These are phyloP conservation scores for Psilocybe cubensis DNA, from an alignment of 768 basidiomycete species.

Conservation along the genomic window DNA sequence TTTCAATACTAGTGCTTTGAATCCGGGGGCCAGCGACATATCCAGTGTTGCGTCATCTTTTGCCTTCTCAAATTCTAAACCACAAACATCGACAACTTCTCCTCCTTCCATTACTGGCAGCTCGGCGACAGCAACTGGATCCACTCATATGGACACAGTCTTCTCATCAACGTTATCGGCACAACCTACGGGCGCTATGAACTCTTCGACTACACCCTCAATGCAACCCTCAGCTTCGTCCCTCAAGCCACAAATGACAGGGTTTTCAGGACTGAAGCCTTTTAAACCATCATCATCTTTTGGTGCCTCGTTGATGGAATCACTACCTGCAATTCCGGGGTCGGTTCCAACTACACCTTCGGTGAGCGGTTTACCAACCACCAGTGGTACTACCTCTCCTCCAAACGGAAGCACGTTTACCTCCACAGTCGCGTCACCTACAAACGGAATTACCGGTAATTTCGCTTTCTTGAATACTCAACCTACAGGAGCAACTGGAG, in stretches of 20 bases:
- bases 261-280: slow-evolving; percentile 67
- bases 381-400: slow-evolving; percentile 17
- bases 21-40: slow-evolving; percentile 56
- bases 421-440: slow-evolving; percentile 11
- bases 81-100: slow-evolving; percentile 8
- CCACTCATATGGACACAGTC: slow-evolving; percentile 49
- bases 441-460: slow-evolving; percentile 4
- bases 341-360: slow-evolving; percentile 54
- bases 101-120: slow-evolving; percentile 15
- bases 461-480: slow-evolving; percentile 38
- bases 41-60: slow-evolving; percentile 79
- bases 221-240: slow-evolving; percentile 29
- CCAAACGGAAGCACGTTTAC: slow-evolving; percentile 12
- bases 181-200: slow-evolving; percentile 52
- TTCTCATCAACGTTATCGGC: slow-evolving; percentile 51
- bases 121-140: slow-evolving; percentile 34
- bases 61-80: slow-evolving; percentile 38
- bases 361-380: slow-evolving; percentile 29
- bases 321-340: slow-evolving; percentile 74
- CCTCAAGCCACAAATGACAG: slow-evolving; percentile 51
- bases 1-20: slow-evolving; percentile 44
- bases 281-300: slow-evolving; percentile 87
- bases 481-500: slow-evolving; percentile 45
- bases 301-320: slow-evolving; percentile 74
- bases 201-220: slow-evolving; percentile 26